phyloP scores from a whole-genome alignment of 768 basidiomycete species.

The Boletus reticuloceps region DNA sequence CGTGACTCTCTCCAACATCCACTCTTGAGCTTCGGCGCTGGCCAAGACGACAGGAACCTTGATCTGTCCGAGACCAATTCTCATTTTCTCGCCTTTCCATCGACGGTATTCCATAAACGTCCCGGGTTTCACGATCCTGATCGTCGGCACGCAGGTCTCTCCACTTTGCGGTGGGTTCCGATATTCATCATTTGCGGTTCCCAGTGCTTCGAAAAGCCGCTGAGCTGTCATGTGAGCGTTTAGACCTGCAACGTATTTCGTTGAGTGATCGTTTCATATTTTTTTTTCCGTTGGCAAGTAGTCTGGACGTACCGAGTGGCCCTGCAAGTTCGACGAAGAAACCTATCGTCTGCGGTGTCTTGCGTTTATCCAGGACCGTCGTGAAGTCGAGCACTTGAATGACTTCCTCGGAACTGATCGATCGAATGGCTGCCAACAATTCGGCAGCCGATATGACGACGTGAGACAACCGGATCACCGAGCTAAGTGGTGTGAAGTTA shows the following conservation, averaged over 20 bases:
- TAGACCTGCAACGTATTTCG: not conserved
- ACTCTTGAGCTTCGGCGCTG: not conserved
- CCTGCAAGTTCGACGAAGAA: constrained; percentile 13
- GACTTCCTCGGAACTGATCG: constrained; percentile 3
- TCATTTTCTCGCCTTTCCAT: constrained; percentile 7
- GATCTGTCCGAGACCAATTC: constrained; percentile 9
- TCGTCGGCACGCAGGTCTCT: constrained; percentile 4
- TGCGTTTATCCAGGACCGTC: constrained; percentile 6
- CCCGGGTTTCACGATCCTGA: constrained; percentile 12
- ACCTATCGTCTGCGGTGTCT: constrained; percentile 6
- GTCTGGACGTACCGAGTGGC: not conserved
- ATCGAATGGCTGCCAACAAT: constrained; percentile 1
- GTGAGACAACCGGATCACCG: constrained; percentile 1
- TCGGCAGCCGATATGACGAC: constrained; percentile 1
- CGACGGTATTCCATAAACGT: constrained; percentile 9
- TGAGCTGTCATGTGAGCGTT: not conserved
- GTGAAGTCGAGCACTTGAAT: constrained; percentile 11
- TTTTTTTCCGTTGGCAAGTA: not conserved
- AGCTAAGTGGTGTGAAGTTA: not conserved
- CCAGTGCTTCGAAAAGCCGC: constrained; percentile 6
- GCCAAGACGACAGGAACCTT: constrained; percentile 16
- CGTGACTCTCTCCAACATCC: constrained; percentile 7
- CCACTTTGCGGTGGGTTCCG: not conserved
- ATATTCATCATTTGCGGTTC: not conserved
- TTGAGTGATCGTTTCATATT: not conserved